phyloP scores from a whole-genome alignment of 2,329 filamentous ascomycete genomes.

The Metarhizium rileyi region DNA sequence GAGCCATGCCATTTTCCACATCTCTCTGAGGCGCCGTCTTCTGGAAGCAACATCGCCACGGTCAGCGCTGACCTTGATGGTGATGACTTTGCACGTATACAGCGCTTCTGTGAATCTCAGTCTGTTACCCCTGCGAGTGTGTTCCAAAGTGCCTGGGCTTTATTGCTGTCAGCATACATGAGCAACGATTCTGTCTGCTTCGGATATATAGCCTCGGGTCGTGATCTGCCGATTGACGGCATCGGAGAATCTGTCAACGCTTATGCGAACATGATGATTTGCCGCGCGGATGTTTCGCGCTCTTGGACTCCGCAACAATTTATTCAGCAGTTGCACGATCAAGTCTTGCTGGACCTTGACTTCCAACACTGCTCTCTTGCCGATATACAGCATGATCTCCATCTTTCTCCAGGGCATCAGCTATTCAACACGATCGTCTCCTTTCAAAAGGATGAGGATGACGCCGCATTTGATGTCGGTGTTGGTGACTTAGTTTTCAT shows the following conservation, averaged over 20 bases:
- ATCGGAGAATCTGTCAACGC: constrained; percentile 5
- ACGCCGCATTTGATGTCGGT: not conserved
- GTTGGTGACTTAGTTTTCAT: not conserved
- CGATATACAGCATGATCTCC: constrained; percentile 29
- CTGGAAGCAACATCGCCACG: not conserved
- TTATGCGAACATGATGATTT: constrained; percentile 4
- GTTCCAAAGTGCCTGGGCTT: constrained; percentile 9
- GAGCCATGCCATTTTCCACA: constrained; percentile 10
- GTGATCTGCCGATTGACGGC: constrained; percentile 1
- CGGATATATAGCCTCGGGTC: constrained; percentile 3
- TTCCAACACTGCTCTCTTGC: constrained; percentile 39
- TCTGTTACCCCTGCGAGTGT: constrained; percentile 13
- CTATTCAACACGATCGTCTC: constrained; percentile 26
- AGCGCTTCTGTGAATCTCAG: constrained; percentile 26
- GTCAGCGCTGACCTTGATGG: not conserved
- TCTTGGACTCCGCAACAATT: constrained; percentile 28
- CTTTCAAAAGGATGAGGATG: constrained; percentile 14
- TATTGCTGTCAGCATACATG: constrained; percentile 6
- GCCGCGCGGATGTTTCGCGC: not conserved
- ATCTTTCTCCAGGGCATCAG: constrained; percentile 3
- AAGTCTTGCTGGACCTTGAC: constrained; percentile 34
- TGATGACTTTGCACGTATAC: constrained; percentile 2
- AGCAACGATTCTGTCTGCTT: constrained; percentile 2
- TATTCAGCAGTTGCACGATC: constrained; percentile 25
- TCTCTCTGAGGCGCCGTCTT: not conserved